These are phyloP conservation scores for Apostasia ramifera DNA, from an alignment of 106 monocot genomes.

Conservation along the genomic window DNA sequence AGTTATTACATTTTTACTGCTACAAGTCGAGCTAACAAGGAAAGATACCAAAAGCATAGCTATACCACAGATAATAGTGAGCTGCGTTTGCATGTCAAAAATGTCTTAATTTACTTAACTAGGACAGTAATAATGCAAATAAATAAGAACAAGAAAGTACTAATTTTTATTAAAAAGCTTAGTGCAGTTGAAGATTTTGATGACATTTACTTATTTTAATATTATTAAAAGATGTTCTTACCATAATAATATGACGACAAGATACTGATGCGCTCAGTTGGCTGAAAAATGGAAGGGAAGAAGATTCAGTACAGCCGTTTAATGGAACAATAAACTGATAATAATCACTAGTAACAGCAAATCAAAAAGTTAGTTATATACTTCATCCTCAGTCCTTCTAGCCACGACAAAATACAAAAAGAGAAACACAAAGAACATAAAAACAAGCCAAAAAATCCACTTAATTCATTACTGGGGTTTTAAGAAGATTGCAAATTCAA, in stretches of 20 bases:
- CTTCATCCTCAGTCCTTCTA: no score
- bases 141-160: neutral
- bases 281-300: conserved; percentile 47
- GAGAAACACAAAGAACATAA: neutral
- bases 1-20: no score
- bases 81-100: neutral
- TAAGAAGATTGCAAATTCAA: neutral
- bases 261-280: conserved; percentile 73
- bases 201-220: neutral
- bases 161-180: neutral
- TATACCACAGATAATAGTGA: neutral
- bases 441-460: neutral
- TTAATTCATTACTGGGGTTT: neutral
- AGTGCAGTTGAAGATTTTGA: neutral
- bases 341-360: neutral
- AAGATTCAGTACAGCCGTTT: conserved; percentile 1
- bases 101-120: neutral
- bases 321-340: neutral
- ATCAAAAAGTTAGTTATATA: neutral
- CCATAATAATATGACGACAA: conserved; percentile 90
- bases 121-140: neutral
- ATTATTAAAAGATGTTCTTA: conserved; percentile 25
- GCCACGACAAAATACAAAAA: neutral
- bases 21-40: no score
- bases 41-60: no score